These are phyloP conservation scores for Penicillium sp. DNA, from an alignment of 2,329 filamentous ascomycete genomes.

Conservation along the genomic window DNA sequence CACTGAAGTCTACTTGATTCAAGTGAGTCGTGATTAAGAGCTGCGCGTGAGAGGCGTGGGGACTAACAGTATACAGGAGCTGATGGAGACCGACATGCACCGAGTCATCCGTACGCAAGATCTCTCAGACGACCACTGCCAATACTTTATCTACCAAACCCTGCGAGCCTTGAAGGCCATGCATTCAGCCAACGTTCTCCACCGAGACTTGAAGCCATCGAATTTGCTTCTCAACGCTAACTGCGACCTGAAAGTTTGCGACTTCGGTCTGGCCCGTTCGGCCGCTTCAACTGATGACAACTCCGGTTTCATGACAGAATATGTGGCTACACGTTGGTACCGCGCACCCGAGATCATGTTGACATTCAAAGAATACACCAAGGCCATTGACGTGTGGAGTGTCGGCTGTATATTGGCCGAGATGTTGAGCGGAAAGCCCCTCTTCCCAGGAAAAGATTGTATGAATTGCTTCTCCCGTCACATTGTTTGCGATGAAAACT, in stretches of 20 bases:
- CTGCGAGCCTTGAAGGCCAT: constrained; percentile 96
- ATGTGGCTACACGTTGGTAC: constrained; percentile 98
- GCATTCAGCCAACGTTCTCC: constrained; percentile 98
- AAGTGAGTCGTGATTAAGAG: constrained; percentile 59
- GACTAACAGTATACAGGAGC: constrained; percentile 60
- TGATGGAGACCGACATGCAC: constrained; percentile 99
- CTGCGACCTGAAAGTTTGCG: constrained; percentile 98
- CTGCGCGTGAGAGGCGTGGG: neutral
- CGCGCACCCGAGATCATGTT: constrained; percentile 99
- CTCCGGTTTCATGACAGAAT: constrained; percentile 99
- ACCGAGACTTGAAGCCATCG: constrained; percentile 95
- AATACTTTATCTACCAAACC: constrained; percentile 99
- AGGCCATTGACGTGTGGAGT: constrained; percentile 99
- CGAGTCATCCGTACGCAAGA: constrained; percentile 98
- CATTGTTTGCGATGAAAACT: neutral
- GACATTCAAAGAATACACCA: constrained; percentile 99
- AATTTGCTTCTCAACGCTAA: constrained; percentile 97
- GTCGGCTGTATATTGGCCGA: constrained; percentile 97
- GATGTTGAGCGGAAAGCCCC: constrained; percentile 97
- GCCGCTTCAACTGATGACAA: constrained; percentile 98
- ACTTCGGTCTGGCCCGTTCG: constrained; percentile 93
- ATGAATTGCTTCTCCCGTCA: constrained; percentile 38
- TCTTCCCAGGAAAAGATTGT: constrained; percentile 99
- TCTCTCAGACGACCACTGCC: constrained; percentile 97
- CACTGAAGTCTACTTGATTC: constrained; percentile 97